These are phyloP conservation scores for Fusarium irregulare DNA, from an alignment of 2,329 filamentous ascomycete genomes.

Conservation along the genomic window DNA sequence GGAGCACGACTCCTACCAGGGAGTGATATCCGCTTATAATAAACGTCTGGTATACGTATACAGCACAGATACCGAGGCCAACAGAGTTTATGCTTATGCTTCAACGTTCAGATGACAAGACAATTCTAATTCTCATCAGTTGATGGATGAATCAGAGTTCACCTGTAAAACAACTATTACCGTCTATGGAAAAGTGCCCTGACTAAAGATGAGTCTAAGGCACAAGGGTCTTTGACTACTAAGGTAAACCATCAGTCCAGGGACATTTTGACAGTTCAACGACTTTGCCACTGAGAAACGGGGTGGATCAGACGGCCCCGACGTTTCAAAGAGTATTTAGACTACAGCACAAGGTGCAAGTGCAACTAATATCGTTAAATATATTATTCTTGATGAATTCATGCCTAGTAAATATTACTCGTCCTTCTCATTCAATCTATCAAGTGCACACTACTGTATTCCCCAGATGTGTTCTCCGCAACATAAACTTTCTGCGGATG, in stretches of 20 bases:
- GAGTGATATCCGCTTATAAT: slow-evolving; percentile 18
- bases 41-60: neutral
- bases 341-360: neutral
- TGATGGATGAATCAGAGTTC: neutral
- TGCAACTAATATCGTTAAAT: neutral
- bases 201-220: slow-evolving; percentile 18
- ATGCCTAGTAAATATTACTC: neutral
- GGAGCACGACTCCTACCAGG: slow-evolving; percentile 24
- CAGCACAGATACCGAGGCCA: neutral
- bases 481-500: slow-evolving; percentile 3
- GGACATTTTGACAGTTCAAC: slow-evolving; percentile 19
- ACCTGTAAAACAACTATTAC: neutral
- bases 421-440: too few relatives aligned
- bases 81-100: neutral
- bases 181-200: slow-evolving; percentile 17
- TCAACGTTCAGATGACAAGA: neutral
- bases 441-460: neutral
- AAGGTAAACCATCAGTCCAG: neutral
- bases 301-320: slow-evolving; percentile 9
- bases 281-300: slow-evolving; percentile 8
- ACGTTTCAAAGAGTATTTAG: slow-evolving; percentile 17
- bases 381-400: neutral
- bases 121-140: neutral
- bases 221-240: neutral
- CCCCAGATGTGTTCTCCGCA: neutral